Base-by-base conservation (phyloP, 169 alveolate genomes). In the Plasmodium knowlesi region DNA sequence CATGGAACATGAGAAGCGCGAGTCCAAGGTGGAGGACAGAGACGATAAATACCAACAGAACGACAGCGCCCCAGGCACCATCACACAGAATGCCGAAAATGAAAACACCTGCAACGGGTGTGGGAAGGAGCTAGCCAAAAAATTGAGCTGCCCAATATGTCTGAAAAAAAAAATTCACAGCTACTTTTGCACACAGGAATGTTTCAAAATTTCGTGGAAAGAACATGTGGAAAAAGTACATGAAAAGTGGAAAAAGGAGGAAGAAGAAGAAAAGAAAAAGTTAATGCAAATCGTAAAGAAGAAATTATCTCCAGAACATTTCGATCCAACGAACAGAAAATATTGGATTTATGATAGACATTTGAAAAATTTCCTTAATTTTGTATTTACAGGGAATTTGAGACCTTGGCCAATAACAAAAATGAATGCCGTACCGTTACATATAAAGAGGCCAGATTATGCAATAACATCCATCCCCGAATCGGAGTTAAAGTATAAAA, bases 381-480 rank as follows among this genome's bases (percentile, higher is more conserved):
- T 83, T 84, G 73, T 43, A 43, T 98, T 98, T 90, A 97, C 99
- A 3, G 99, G 99, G 37, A 96, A 98, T 1, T 74, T 99, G 71
- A 95, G 99, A 74, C 99, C 99, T 30, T 98, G 98, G 94, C 99
- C 99, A 32, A 95, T 97, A 39, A 94, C 99, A 19, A 96, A 97
- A 30, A 95, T 92, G 67, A 97, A 98, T 71, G 80, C 89, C 43
- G 99, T 99, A 5, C 99, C 99, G 16, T 96, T 97, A 1, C 98
- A 97, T 79, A 98, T 99, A 9, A 96, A 97, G 84, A 96, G 94
- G 37, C 99, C 99, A 1, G 99, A 99, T 84, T 99, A 99, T 96
- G 99, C 99, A 1, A 88, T 83, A 61, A 98, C 97, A 72, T 99
- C 99, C 22, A 84, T 96, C 34, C 99, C 99, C 28, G 91, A 95